phyloP scores from a whole-genome alignment of 2,329 filamentous ascomycete genomes.

The Hymenoscyphus infarciens region DNA sequence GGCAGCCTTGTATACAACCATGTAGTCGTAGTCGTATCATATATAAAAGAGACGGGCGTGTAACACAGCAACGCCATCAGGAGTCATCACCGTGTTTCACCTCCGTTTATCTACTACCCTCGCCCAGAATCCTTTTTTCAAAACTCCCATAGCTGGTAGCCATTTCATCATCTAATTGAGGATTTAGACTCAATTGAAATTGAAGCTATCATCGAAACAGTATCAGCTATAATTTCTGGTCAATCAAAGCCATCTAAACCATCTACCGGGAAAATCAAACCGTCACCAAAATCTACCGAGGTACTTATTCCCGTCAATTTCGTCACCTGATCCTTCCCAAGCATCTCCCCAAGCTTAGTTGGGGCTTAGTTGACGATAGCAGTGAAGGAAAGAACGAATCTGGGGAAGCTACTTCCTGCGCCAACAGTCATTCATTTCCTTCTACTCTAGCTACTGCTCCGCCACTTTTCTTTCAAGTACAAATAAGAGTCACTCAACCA shows the following conservation, averaged over 20 bases:
- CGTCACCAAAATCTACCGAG: background rate
- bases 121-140: background rate
- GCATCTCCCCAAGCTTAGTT: background rate
- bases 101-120: background rate
- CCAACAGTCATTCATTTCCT: background rate
- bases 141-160: background rate
- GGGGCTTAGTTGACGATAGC: background rate
- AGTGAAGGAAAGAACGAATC: background rate
- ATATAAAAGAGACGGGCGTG: background rate
- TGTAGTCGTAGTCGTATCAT: background rate
- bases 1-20: background rate
- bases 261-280: background rate
- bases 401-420: background rate
- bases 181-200: background rate
- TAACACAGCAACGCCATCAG: background rate
- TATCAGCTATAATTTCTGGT: background rate
- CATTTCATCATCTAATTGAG: background rate
- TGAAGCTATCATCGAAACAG: background rate
- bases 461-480: background rate
- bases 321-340: background rate
- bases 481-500: background rate
- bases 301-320: slow-evolving; percentile 1
- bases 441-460: background rate
- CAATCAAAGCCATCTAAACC: background rate
- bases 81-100: slow-evolving; percentile 1